These are phyloP conservation scores for Canna indica DNA, from an alignment of 176 grass and related monocot species.

Conservation along the genomic window DNA sequence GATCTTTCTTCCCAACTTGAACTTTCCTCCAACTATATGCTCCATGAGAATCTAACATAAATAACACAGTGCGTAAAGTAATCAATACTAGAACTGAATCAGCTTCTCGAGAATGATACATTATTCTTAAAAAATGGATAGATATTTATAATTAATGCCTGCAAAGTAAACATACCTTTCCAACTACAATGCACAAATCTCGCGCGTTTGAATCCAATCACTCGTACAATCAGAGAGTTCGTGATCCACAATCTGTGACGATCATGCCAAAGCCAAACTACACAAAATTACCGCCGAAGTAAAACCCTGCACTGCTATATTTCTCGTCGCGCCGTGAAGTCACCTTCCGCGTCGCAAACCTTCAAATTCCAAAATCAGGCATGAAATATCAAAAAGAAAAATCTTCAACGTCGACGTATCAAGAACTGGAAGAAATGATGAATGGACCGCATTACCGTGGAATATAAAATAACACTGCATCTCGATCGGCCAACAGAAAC, in stretches of 20 bases:
- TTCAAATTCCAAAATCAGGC: neutral
- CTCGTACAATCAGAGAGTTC: neutral
- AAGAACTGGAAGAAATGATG: too few species aligned
- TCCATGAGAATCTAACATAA: conserved; percentile 44
- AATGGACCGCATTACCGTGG: too few species aligned
- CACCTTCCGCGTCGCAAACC: neutral
- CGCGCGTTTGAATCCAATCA: neutral
- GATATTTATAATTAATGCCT: neutral
- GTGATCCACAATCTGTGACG: neutral
- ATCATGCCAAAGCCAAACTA: neutral
- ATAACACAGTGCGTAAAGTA: neutral
- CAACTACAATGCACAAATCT: neutral
- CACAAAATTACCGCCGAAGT: neutral
- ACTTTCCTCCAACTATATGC: conserved; percentile 72
- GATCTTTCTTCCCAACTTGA: conserved; percentile 93
- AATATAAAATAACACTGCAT: too few species aligned
- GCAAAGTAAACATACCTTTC: neutral
- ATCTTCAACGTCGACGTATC: too few species aligned
- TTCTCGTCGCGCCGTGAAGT: neutral
- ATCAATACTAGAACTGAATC: neutral
- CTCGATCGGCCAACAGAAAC: too few species aligned
- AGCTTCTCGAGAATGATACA: neutral
- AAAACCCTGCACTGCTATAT: neutral
- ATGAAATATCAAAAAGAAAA: conserved; percentile 2
- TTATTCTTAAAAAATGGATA: neutral